Evolutionary conservation across 345 rosid genomes (phyloP).

Genomic region (Eucalyptus virginea): DNA sequence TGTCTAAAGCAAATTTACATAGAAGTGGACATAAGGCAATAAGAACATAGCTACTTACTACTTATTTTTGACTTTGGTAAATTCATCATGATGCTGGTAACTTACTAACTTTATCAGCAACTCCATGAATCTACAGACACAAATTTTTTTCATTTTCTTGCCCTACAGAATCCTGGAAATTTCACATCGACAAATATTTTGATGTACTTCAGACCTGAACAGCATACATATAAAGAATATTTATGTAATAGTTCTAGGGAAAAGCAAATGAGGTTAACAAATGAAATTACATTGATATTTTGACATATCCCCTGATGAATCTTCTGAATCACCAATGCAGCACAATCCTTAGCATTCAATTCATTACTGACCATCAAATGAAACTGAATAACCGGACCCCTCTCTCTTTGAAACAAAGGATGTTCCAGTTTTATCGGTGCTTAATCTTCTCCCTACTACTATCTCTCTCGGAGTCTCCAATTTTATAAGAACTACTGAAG

Average conservation of each 20-base stretch:
- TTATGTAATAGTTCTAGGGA: background rate
- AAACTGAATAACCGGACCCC: background rate
- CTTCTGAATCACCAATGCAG: background rate
- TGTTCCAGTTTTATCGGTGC: background rate
- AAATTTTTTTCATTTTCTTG: background rate
- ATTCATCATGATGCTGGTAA: background rate
- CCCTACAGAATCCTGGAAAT: background rate
- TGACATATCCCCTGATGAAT: background rate
- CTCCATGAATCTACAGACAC: background rate
- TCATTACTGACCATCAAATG: background rate
- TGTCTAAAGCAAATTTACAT: background rate
- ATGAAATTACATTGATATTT: background rate
- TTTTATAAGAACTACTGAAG: background rate
- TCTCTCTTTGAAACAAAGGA: background rate
- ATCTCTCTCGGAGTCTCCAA: background rate
- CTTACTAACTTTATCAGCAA: background rate
- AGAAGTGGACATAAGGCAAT: background rate
- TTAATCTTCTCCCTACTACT: background rate
- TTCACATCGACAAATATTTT: background rate
- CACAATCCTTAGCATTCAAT: background rate
- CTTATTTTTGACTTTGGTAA: background rate
- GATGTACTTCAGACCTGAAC: background rate
- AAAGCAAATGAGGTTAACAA: background rate
- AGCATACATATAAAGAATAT: background rate
- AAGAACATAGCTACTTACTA: background rate